Base-by-base conservation (phyloP, 2,329 filamentous ascomycete genomes). In the Emergomyces orientalis region DNA sequence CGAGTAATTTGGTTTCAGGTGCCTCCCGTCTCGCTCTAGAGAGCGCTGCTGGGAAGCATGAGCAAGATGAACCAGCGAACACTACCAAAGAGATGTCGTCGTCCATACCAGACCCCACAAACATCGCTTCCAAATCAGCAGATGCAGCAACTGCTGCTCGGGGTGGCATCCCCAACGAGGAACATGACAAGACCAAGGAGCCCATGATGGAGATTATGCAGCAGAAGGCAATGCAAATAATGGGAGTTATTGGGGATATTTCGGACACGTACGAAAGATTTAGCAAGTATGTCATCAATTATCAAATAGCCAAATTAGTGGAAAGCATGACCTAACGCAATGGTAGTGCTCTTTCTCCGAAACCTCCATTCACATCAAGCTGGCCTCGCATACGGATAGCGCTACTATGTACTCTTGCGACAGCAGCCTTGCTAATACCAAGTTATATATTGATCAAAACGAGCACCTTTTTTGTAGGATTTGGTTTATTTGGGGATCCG, bases 121-220 rank as follows among this genome's bases (percentile, higher is more conserved):
- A 27, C 47, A 51, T 51, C n/a, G 47, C 4, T 22, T 51, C 47
- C 13, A 27, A 51, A 51, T 22, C n/a, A 14, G 47, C 47, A 27
- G 47, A 51, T 51, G 47, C 47, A 13, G 47, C 47, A 13, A 27
- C 22, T 1, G 47, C 47, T 27, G n/a, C 47, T n/a, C 4, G 47
- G 19, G 47, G 47, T 3, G n/a, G n/a, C 27, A 27, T 27, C n/a
- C 47, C 47, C 1, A 13, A n/a, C 9, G 47, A 25, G 47, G 47
- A 51, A 27, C 22, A 51, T 51, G 47, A 51, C 47, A 51, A 51
- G 47, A 51, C 47, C n/a, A 51, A 51, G 47, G n/a, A 51, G 47
- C 47, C 8, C 11, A 51, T 51, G 47, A 51, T 51, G 47, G 22
- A 51, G 47, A 27, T 51, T 51, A 51, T 51, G 7, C 47, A 27